Conservation (phyloP, 2,329 filamentous ascomycete species). For the Colletotrichum kahawae region DNA sequence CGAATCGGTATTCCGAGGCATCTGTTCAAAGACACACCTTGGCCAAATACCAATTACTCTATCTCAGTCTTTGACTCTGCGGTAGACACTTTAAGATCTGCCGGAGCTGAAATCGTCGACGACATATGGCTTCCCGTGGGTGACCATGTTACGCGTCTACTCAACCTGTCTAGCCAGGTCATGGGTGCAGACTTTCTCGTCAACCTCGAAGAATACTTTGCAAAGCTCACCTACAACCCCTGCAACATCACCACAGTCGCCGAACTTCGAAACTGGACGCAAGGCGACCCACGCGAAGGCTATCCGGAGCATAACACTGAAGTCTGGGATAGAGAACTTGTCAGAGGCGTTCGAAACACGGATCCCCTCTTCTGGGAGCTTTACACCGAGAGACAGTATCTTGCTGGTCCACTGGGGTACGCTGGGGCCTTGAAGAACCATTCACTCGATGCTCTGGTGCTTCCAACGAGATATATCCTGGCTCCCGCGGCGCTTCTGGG, state of each 20-base stretch:
- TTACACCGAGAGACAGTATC: conserved; percentile 57
- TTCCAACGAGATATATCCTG: conserved; percentile 57
- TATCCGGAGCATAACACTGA: conserved; percentile 63
- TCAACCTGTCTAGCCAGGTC: conserved; percentile 53
- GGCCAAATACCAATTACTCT: not conserved
- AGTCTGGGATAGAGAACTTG: conserved; percentile 59
- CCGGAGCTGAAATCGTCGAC: conserved; percentile 64
- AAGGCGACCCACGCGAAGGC: conserved; percentile 53
- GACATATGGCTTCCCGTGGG: conserved; percentile 48
- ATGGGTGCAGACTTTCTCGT: conserved; percentile 61
- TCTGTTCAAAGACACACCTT: conserved; percentile 35
- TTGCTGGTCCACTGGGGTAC: conserved; percentile 61
- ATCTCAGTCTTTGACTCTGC: conserved; percentile 61
- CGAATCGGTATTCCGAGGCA: conserved; percentile 70
- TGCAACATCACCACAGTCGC: conserved; percentile 55
- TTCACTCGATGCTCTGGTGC: conserved; percentile 64
- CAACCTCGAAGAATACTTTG: conserved; percentile 61
- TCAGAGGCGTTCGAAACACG: conserved; percentile 58
- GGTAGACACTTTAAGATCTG: conserved; percentile 54
- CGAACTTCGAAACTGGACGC: conserved; percentile 61
- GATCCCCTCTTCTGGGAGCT: conserved; percentile 60
- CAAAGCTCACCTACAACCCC: conserved; percentile 61
- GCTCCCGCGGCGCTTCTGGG: conserved; percentile 61
- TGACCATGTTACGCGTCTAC: not conserved
- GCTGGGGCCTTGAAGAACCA: conserved; percentile 61